Evolutionary conservation across 2,329 filamentous ascomycete species (phyloP).

Genomic region (Neurospora crassa): DNA sequence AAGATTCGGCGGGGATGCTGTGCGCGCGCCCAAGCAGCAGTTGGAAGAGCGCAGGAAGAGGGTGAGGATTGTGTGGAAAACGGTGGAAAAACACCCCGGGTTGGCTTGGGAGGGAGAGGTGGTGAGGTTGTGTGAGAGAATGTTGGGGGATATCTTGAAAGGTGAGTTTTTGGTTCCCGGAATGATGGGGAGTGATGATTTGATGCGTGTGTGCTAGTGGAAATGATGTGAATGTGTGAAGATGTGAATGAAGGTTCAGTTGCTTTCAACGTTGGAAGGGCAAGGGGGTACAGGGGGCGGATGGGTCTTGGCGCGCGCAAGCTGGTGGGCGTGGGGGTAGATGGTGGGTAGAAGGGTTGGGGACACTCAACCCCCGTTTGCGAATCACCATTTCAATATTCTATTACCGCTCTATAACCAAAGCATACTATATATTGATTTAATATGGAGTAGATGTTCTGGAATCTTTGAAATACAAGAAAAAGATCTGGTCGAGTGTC

Average conservation of each 20-base stretch:
- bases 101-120: neutral
- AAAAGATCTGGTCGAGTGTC: neutral
- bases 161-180: neutral
- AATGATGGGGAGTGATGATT: neutral
- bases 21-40: neutral
- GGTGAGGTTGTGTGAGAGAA: neutral
- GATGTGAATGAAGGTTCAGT: neutral
- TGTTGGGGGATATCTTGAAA: neutral
- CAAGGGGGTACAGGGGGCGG: neutral
- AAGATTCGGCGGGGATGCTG: neutral
- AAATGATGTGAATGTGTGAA: neutral
- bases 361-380: neutral
- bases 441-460: too few relatives aligned
- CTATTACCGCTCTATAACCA: too few relatives aligned
- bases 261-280: neutral
- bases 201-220: too few relatives aligned
- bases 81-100: neutral
- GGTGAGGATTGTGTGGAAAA: neutral
- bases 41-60: neutral
- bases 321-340: neutral
- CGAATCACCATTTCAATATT: rapidly evolving
- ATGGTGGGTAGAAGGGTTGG: neutral
- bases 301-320: neutral
- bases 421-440: too few relatives aligned
- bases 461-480: too few relatives aligned